These are phyloP conservation scores for Arachnopeziza araneosa DNA, from an alignment of 2,329 filamentous ascomycete genomes.

Conservation along the genomic window DNA sequence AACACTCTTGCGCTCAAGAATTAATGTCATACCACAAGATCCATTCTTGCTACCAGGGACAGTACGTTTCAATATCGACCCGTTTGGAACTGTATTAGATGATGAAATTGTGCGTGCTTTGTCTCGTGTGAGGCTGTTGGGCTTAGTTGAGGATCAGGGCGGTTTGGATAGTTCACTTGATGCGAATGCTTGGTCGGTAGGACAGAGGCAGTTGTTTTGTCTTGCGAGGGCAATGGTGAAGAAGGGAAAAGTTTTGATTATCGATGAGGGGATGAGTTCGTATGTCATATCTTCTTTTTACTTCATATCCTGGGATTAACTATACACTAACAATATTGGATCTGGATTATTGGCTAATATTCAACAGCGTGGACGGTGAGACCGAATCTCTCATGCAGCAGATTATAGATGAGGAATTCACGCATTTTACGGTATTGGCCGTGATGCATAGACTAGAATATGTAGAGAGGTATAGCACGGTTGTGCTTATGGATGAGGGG, in stretches of 20 bases:
- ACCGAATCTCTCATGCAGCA: slow-evolving; percentile 52
- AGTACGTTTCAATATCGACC: slow-evolving; percentile 45
- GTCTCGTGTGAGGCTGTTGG: slow-evolving; percentile 18
- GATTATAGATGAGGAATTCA: slow-evolving; percentile 48
- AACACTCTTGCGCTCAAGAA: slow-evolving; percentile 38
- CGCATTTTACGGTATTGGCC: slow-evolving; percentile 45
- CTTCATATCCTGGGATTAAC: too few species aligned
- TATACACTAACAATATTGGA: too few species aligned
- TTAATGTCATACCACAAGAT: slow-evolving; percentile 42
- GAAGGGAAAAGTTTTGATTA: too few species aligned
- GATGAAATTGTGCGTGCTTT: background rate
- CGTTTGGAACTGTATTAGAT: slow-evolving; percentile 18
- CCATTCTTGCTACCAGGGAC: slow-evolving; percentile 43
- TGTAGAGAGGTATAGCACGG: too few species aligned
- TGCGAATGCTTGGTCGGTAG: slow-evolving; percentile 57
- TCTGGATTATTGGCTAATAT: too few species aligned
- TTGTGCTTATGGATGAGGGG: too few species aligned
- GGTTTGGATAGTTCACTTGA: slow-evolving; percentile 33
- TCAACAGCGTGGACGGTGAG: slow-evolving; percentile 46
- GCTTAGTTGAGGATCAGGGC: slow-evolving; percentile 15
- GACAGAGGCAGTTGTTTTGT: slow-evolving; percentile 45
- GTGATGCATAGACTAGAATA: slow-evolving; percentile 33
- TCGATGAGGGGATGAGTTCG: too few species aligned
- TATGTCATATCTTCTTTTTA: too few species aligned
- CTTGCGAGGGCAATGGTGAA: slow-evolving; percentile 39